phyloP scores from a whole-genome alignment of 2,329 filamentous ascomycete genomes.

The Hymenoscyphus linearis region DNA sequence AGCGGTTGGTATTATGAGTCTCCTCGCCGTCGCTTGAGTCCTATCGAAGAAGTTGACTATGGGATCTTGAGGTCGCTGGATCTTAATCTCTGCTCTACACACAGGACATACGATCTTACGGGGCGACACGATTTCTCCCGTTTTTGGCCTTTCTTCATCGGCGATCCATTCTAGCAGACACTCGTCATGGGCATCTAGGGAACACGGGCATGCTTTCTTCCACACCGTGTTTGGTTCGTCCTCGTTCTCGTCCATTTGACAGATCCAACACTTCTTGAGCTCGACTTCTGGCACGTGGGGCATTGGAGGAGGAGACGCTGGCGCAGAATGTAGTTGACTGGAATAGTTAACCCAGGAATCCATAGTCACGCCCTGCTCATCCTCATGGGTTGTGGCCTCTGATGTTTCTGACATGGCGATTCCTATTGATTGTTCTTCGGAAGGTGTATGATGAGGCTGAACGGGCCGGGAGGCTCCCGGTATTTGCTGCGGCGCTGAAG shows the following conservation, averaged over 20 bases:
- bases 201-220: conserved; percentile 87
- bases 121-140: conserved; percentile 41
- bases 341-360: neutral
- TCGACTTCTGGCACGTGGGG: conserved; percentile 3
- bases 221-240: conserved; percentile 48
- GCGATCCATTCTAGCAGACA: conserved; percentile 90
- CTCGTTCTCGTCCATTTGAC: conserved; percentile 52
- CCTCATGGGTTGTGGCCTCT: neutral
- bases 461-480: neutral
- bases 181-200: conserved; percentile 81
- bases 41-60: conserved; percentile 46
- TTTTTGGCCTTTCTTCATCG: conserved; percentile 69
- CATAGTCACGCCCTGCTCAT: neutral
- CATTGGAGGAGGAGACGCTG: neutral
- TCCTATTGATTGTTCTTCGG: neutral
- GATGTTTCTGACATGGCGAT: neutral
- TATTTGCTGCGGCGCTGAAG: conserved; percentile 1
- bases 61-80: conserved; percentile 69
- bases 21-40: conserved; percentile 19
- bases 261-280: conserved; percentile 55
- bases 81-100: conserved; percentile 75
- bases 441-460: neutral
- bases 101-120: conserved; percentile 77
- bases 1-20: conserved; percentile 26
- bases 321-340: neutral